Percentiles rank a stretch among this genome's conserved stretches.
Evolutionary conservation across 352 stramenopile species (phyloP).

Genomic region (Pythium oligandrum): DNA sequence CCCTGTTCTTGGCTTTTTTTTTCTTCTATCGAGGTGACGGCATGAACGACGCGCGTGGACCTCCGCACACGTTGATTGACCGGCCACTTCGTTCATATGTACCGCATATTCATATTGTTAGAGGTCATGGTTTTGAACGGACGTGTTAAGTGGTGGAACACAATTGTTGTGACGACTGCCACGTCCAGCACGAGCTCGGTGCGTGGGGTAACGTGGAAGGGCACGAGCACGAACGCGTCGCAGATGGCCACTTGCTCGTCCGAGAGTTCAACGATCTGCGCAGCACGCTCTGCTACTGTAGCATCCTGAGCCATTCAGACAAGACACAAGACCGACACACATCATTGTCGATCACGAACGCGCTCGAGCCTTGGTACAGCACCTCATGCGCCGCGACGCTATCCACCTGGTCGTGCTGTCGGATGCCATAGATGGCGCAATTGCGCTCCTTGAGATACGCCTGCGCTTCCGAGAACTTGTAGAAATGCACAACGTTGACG

Average conservation of each 20-base stretch:
- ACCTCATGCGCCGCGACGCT: conserved; percentile 29
- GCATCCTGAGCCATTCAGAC: too few species aligned
- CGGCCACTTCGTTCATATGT: too few species aligned
- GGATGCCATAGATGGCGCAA: conserved; percentile 58
- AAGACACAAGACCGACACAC: background rate
- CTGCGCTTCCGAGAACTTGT: conserved; percentile 55
- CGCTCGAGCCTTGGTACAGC: conserved; percentile 46
- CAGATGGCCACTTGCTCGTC: conserved; percentile 59
- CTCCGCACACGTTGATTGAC: too few species aligned
- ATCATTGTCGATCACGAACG: conserved; percentile 81
- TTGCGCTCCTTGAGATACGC: conserved; percentile 48
- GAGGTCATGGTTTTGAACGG: conserved; percentile 45
- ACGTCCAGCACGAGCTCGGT: conserved; percentile 38
- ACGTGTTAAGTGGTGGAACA: conserved; percentile 67
- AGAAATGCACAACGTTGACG: conserved; percentile 67
- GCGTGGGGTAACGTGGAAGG: conserved; percentile 40
- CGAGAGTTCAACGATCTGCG: conserved; percentile 30
- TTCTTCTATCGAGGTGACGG: too few species aligned
- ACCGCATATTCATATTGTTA: too few species aligned
- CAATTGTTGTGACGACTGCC: conserved; percentile 64
- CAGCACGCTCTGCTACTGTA: background rate
- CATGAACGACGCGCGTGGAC: too few species aligned
- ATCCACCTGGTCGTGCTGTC: conserved; percentile 2
- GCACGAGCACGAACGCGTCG: conserved; percentile 58
- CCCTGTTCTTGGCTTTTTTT: too few species aligned